Evolutionary conservation across 129 eudicot species (phyloP).

Genomic region (Glebionis coronaria): DNA sequence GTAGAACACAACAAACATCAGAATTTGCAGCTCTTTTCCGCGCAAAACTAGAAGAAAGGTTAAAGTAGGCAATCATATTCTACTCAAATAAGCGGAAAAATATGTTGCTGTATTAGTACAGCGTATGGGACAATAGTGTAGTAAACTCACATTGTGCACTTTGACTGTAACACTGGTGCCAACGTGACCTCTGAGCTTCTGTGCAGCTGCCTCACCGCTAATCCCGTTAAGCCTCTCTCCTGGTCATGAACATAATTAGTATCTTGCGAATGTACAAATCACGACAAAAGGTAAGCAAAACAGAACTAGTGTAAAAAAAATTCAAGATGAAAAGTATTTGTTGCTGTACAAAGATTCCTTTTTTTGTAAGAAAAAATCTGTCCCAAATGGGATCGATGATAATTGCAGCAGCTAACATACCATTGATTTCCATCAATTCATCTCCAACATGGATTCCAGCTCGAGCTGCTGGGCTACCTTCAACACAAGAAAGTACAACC

Average conservation of each 20-base stretch:
- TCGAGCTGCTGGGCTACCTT: constrained; percentile 97
- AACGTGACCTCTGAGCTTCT: constrained; percentile 92
- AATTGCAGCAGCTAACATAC: constrained; percentile 29
- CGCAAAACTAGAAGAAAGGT: constrained; percentile 1
- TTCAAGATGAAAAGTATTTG: background rate
- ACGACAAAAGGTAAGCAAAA: background rate
- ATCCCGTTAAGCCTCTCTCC: constrained; percentile 88
- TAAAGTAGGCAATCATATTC: background rate
- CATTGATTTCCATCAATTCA: constrained; percentile 84
- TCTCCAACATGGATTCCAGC: constrained; percentile 98
- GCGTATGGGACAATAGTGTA: background rate
- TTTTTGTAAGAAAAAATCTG: background rate
- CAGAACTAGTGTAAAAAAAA: background rate
- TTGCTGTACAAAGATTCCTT: background rate
- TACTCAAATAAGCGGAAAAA: background rate
- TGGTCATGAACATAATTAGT: constrained; percentile 25
- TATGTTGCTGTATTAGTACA: background rate
- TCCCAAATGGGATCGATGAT: background rate
- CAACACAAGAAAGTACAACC: constrained; percentile 86
- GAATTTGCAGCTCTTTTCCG: background rate
- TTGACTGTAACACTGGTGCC: constrained; percentile 87
- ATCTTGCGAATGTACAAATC: constrained; percentile 14
- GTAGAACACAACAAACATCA: constrained; percentile 25
- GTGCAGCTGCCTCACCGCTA: constrained; percentile 90
- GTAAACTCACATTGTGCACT: constrained; percentile 59